These are phyloP conservation scores for Citrus reticulata DNA, from an alignment of 345 rosid species.

Conservation along the genomic window DNA sequence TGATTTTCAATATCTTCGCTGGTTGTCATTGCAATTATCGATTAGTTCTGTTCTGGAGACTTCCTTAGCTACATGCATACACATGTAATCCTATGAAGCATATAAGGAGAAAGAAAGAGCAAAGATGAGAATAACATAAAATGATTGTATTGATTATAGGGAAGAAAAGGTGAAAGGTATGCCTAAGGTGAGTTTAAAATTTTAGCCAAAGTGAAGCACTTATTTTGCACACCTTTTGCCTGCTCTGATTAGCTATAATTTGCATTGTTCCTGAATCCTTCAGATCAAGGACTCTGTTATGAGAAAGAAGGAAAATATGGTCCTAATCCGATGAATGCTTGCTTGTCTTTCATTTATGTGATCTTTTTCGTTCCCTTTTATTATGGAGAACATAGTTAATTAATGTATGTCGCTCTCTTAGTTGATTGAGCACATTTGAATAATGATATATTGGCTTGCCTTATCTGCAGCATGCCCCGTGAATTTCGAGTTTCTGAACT, in stretches of 20 bases:
- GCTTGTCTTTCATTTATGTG: not conserved
- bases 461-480: conserved; percentile 49
- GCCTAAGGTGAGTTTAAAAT: not conserved
- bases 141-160: not conserved
- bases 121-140: not conserved
- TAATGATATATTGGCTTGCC: not conserved
- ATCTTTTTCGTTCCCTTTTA: not conserved
- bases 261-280: not conserved
- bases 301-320: not conserved
- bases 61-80: not conserved
- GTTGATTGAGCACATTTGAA: not conserved
- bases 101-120: not conserved
- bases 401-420: not conserved
- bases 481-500: conserved; percentile 60
- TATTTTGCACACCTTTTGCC: not conserved
- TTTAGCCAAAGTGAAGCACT: not conserved
- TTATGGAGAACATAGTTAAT: not conserved
- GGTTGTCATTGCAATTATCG: not conserved
- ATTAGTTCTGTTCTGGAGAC: not conserved
- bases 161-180: not conserved
- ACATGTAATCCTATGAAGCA: too few relatives aligned
- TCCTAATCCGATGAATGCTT: not conserved
- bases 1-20: not conserved
- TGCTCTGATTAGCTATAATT: not conserved
- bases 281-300: not conserved